Evolutionary conservation across 371 early-diverging fungal species (phyloP).

Genomic region (Synchytrium microbalum): DNA sequence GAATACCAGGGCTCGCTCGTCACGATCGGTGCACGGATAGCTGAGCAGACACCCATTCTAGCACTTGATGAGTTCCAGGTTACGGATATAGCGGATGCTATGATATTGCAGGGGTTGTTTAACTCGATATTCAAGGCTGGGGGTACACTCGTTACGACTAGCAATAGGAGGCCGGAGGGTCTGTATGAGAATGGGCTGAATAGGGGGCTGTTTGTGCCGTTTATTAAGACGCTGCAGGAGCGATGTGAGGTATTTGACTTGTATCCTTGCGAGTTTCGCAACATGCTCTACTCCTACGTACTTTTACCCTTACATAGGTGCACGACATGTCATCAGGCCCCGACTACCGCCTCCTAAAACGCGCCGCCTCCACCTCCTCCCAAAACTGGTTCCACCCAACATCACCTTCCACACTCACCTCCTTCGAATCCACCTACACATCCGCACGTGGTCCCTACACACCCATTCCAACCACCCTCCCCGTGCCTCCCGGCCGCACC

Average conservation of each 20-base stretch:
- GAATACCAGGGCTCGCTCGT: slow-evolving; percentile 58
- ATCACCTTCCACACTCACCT: too few species aligned
- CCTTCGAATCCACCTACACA: too few species aligned
- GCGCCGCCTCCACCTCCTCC: slow-evolving; percentile 41
- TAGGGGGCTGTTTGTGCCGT: slow-evolving; percentile 78
- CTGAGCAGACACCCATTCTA: slow-evolving; percentile 67
- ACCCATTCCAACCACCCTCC: too few species aligned
- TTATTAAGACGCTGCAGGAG: slow-evolving; percentile 80
- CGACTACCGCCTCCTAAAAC: slow-evolving; percentile 41
- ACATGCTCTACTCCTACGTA: too few species aligned
- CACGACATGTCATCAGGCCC: slow-evolving; percentile 12
- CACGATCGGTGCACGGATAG: slow-evolving; percentile 71
- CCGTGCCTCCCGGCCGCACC: too few species aligned
- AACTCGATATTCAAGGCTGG: slow-evolving; percentile 73
- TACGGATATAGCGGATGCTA: slow-evolving; percentile 94
- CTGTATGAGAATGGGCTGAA: slow-evolving; percentile 94
- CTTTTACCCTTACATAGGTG: slow-evolving; percentile 27
- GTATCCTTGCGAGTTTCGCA: too few species aligned
- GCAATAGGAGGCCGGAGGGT: slow-evolving; percentile 89
- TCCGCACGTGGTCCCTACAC: too few species aligned
- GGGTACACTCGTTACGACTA: slow-evolving; percentile 84
- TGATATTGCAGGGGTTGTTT: slow-evolving; percentile 81
- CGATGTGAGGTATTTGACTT: slow-evolving; percentile 65
- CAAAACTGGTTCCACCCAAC: too few species aligned
- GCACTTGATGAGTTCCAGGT: slow-evolving; percentile 97